Base-by-base conservation (phyloP, 306 rosid genomes). In the Spatholobus suberectus region DNA sequence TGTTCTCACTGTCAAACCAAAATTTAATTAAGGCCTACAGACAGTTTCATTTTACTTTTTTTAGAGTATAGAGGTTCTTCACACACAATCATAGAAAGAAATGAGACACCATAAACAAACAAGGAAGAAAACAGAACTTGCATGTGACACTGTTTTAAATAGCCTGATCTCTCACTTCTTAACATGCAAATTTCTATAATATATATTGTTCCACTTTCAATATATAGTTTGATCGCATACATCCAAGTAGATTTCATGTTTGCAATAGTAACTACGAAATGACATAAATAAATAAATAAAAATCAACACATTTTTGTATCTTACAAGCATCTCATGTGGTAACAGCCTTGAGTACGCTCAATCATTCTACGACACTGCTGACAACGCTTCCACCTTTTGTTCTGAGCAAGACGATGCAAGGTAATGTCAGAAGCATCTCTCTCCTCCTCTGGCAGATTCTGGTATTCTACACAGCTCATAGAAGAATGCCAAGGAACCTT, bases 321-420 rank as follows among this genome's bases (percentile, higher is more conserved):
- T 90, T 96, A 96, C 99, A 96, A 83, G 93, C 98, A 96, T 21
- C 94, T 89, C 97, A 96, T 91, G 87, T 90, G 98, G 85, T 92
- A 87, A 88, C 98, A 96, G 67, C 98, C 99, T 51, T 90, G 97
- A 61, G 90, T 54, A 76, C 88, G 94, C 88, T 96, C 98, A 76
- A 93, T 92, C 99, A 96, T 93, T 75, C 85, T 67, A 59, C 86
- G 94, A 68, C 99, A 96, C 75, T 90, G 94, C 88, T 89, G 97
- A 89, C 99, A 96, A 57, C 96, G 96, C 86, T 87, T 89, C 99
- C 99, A 93, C 76, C 92, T 85, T 86, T 95, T 88, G 83, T 86
- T 89, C 73, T 83, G 98, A 32, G 94, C 94, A 84, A 90, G 86
- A 38, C 86, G 89, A 81, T 88, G 92, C 83, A 95, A 87, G 41